Evolutionary conservation across 306 rosid genomes (phyloP), one percentile per base, ranked within the genome.

Genomic region (Dalbergia cochinchinensis): DNA sequence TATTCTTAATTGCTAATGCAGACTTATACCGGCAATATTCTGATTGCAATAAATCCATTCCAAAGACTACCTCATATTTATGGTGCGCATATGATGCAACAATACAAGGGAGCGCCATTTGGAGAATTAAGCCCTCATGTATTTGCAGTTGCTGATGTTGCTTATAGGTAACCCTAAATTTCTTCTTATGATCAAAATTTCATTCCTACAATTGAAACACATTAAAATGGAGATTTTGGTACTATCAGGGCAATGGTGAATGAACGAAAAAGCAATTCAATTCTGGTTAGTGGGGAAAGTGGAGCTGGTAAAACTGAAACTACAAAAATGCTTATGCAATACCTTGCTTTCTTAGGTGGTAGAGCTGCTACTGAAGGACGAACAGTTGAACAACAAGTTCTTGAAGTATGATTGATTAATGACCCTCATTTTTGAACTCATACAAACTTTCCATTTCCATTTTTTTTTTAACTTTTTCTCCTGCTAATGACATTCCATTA

Each of bases 251-350:
- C 96, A 5, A 96, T 96, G 99, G 78, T 96, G 61, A 87, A 83
- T 15, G 96, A 96, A 91, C 89, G 91, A 71, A 96, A 84, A 88
- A 96, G 91, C 88, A 93, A 96, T 88, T 91, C 99, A 50, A 96
- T 96, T 90, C 88, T 96, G 71, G 99, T 93, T 85, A 96, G 98
- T 81, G 99, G 99, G 82, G 99, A 96, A 93, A 96, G 98, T 87
- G 99, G 97, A 86, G 99, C 99, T 18, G 99, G 99, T 80, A 96
- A 96, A 91, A 96, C 99, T 73, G 99, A 96, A 86, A 93, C 99
- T 73, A 93, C 98, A 62, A 96, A 96, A 83, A 93, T 93, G 99
- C 97, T 96, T 69, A 93, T 96, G 99, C 87, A 85, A 41, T 96
- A 90, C 88, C 96, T 96, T 75, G 98, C 99, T 74, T 96, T 87